Evolutionary conservation across 2,329 filamentous ascomycete genomes (phyloP).

Genomic region (Monascus ruber): DNA sequence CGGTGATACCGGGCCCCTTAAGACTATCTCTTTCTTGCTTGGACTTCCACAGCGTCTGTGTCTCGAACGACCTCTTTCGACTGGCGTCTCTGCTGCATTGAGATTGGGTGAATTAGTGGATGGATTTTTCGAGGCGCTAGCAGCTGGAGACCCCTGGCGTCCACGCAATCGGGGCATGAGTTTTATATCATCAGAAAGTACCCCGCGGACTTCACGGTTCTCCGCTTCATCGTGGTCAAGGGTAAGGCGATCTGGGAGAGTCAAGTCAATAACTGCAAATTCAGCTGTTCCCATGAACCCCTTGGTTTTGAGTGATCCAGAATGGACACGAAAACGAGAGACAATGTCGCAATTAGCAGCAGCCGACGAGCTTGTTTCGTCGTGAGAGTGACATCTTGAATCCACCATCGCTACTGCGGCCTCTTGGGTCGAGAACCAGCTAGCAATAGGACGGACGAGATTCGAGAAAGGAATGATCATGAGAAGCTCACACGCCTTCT

Average conservation of each 20-base stretch:
- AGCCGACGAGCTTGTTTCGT: slow-evolving; percentile 9
- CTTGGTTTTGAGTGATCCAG: slow-evolving; percentile 4
- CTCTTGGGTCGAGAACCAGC: neutral
- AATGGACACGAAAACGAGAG: slow-evolving; percentile 3
- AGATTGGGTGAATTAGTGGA: neutral
- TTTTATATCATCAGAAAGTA: neutral
- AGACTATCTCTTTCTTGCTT: slow-evolving; percentile 4
- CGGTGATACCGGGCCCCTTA: slow-evolving; percentile 24
- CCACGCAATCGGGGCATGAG: neutral
- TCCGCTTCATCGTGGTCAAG: neutral
- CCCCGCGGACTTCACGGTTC: neutral
- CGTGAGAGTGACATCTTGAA: slow-evolving; percentile 15
- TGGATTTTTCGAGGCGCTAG: neutral
- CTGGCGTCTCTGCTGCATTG: neutral
- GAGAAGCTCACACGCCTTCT: neutral
- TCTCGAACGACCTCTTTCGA: neutral
- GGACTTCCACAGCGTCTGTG: slow-evolving; percentile 7
- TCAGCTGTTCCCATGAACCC: slow-evolving; percentile 3
- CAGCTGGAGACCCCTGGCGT: neutral
- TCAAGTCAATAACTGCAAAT: slow-evolving; percentile 9
- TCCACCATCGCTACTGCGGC: slow-evolving; percentile 12
- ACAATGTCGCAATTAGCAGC: slow-evolving; percentile 3
- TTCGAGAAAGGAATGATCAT: neutral
- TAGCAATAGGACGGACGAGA: neutral
- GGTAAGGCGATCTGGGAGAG: slow-evolving; percentile 2